Conservation (phyloP, 208 protist genomes). For the Dictyostelium gargantuum region DNA sequence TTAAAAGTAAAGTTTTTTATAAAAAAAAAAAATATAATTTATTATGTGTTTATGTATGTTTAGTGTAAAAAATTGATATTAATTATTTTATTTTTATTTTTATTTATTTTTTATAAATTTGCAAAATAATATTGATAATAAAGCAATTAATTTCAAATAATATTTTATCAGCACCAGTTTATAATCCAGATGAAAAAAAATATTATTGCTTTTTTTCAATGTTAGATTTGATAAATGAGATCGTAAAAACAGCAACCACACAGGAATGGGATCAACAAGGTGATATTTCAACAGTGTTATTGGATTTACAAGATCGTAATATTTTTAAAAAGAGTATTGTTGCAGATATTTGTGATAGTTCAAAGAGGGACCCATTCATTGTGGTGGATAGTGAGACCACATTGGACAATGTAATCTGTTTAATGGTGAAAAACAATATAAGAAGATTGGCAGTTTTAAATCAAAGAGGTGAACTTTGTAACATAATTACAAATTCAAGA, state of each 20-base stretch:
- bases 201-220: constrained; percentile 43
- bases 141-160: constrained; percentile 59
- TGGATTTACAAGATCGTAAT: background rate
- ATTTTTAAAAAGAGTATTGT: constrained; percentile 9
- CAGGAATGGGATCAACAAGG: background rate
- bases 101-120: background rate
- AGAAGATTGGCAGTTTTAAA: constrained; percentile 34
- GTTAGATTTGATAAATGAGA: constrained; percentile 33
- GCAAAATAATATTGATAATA: background rate
- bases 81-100: background rate
- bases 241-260: background rate
- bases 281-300: constrained; percentile 8
- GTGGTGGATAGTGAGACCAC: background rate
- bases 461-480: constrained; percentile 24
- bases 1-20: constrained; percentile 42
- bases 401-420: background rate
- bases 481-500: constrained; percentile 35
- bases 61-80: no score
- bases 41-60: no score
- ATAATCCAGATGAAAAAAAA: constrained; percentile 44
- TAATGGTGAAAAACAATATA: constrained; percentile 53
- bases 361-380: constrained; percentile 50
- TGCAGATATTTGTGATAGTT: constrained; percentile 33
- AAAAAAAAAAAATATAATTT: background rate
- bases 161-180: constrained; percentile 51